These are phyloP conservation scores for Paecilomyces sp. DNA, from an alignment of 2,329 filamentous ascomycete genomes.

Conservation along the genomic window DNA sequence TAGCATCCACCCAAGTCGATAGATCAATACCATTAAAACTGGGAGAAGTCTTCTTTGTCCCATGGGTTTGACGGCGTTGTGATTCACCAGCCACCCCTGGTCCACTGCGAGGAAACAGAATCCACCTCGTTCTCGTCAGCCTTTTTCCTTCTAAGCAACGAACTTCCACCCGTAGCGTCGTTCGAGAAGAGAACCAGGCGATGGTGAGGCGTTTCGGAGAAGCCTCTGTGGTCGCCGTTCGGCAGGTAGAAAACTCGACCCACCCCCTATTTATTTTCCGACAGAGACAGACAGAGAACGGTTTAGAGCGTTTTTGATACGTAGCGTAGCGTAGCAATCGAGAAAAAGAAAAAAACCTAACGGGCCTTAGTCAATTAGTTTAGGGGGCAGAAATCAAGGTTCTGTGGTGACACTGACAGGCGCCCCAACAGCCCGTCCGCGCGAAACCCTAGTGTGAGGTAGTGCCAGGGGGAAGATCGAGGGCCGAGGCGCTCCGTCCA, in stretches of 20 bases:
- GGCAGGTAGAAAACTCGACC: background rate
- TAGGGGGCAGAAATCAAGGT: background rate
- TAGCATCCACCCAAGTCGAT: too few species aligned
- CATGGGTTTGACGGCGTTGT: background rate
- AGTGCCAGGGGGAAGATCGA: background rate
- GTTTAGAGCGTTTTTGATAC: too few species aligned
- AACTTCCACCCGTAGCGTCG: background rate
- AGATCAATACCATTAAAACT: too few species aligned
- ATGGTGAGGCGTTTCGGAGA: background rate
- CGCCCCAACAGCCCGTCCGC: background rate
- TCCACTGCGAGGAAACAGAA: background rate
- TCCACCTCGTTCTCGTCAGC: background rate
- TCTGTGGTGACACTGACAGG: background rate
- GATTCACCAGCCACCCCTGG: background rate
- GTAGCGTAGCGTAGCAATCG: too few species aligned
- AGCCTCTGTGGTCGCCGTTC: background rate
- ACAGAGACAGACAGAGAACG: background rate
- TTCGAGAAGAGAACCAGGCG: background rate
- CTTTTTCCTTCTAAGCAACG: background rate
- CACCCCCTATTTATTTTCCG: background rate
- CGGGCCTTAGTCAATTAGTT: background rate
- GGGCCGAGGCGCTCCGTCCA: too few species aligned
- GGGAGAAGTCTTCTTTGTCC: background rate
- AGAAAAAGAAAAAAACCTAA: background rate
- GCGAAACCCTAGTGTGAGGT: background rate